phyloP scores from a whole-genome alignment of 352 stramenopile species.

The Salisapilia sapeloensis region DNA sequence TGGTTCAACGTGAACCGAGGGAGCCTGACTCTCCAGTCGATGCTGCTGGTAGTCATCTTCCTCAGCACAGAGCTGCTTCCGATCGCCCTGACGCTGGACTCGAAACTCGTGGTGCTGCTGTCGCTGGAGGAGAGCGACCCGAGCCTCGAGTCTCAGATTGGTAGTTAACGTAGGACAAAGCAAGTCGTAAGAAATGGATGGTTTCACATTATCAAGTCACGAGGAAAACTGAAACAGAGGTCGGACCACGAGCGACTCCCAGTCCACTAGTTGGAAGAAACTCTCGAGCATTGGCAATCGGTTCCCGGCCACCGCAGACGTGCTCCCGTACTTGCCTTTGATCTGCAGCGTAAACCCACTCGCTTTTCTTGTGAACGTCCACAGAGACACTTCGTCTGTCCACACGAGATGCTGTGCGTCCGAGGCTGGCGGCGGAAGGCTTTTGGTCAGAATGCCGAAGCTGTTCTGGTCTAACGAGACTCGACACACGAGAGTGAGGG shows the following conservation, averaged over 20 bases:
- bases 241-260: slow-evolving; percentile 65
- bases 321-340: slow-evolving; percentile 66
- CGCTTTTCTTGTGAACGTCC: slow-evolving; percentile 46
- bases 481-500: slow-evolving; percentile 65
- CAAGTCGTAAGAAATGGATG: background rate
- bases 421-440: slow-evolving; percentile 54
- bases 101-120: slow-evolving; percentile 53
- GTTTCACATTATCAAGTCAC: background rate
- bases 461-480: slow-evolving; percentile 72
- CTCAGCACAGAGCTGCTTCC: slow-evolving; percentile 58
- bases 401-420: slow-evolving; percentile 76
- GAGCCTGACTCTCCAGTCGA: slow-evolving; percentile 55
- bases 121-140: slow-evolving; percentile 70
- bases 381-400: slow-evolving; percentile 79
- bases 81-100: slow-evolving; percentile 66
- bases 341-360: slow-evolving; percentile 63
- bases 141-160: slow-evolving; percentile 20
- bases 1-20: slow-evolving; percentile 71
- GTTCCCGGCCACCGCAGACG: slow-evolving; percentile 62
- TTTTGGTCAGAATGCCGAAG: slow-evolving; percentile 72
- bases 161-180: background rate
- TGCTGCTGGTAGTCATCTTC: slow-evolving; percentile 70
- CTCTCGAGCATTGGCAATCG: slow-evolving; percentile 73
- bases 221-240: slow-evolving; percentile 66
- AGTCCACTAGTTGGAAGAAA: slow-evolving; percentile 74